These are phyloP conservation scores for Trametes cubensis DNA, from an alignment of 768 basidiomycete genomes.

Conservation along the genomic window DNA sequence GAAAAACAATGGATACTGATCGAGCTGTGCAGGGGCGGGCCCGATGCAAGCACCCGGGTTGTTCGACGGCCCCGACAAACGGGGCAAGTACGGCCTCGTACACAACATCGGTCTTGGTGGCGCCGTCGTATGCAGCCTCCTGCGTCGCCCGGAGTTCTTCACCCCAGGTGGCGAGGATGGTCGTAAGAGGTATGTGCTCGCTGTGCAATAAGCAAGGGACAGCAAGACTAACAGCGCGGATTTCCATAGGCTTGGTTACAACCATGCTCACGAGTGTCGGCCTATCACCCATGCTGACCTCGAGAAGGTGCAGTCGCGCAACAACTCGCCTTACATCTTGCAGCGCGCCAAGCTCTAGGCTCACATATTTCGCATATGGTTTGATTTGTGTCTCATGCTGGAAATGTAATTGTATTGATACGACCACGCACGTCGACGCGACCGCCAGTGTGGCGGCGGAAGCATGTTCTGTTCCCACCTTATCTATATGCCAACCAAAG, in stretches of 20 bases:
- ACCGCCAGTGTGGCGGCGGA: too few species aligned
- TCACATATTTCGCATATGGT: too few species aligned
- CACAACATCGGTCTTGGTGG: constrained; percentile 87
- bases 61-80: constrained; percentile 60
- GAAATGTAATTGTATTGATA: too few species aligned
- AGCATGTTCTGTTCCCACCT: too few species aligned
- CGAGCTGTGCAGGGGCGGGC: constrained; percentile 63
- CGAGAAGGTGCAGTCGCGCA: constrained; percentile 74
- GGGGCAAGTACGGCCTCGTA: constrained; percentile 78
- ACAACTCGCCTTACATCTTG: constrained; percentile 50
- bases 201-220: not conserved
- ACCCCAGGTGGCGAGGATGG: constrained; percentile 68
- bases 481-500: too few species aligned
- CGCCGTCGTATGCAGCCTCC: constrained; percentile 74
- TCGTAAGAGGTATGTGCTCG: constrained; percentile 51
- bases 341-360: constrained; percentile 45
- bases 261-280: constrained; percentile 71
- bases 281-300: constrained; percentile 65
- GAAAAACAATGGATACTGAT: not conserved
- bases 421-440: too few species aligned
- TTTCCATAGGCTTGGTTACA: constrained; percentile 69
- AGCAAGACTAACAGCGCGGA: not conserved
- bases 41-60: constrained; percentile 80
- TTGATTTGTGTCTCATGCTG: too few species aligned
- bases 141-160: constrained; percentile 80